Conservation (phyloP, 2,329 filamentous ascomycete genomes). For the Tolypocladium paradoxum region DNA sequence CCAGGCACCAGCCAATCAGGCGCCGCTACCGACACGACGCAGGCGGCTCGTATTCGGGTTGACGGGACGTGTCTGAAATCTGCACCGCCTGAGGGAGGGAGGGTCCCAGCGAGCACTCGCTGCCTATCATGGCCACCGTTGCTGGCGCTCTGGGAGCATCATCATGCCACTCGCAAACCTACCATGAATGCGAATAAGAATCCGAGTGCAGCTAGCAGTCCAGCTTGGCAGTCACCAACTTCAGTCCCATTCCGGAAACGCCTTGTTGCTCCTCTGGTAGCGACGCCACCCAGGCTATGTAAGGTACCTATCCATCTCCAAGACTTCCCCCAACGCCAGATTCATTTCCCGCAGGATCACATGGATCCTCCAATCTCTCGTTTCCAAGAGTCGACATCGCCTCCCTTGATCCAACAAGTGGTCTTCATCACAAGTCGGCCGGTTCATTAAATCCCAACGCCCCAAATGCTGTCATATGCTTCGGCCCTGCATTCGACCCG, state of each 20-base stretch:
- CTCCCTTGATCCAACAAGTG: not conserved
- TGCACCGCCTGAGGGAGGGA: too few relatives aligned
- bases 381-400: not conserved
- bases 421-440: not conserved
- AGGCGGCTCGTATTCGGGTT: conserved; percentile 1
- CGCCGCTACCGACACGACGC: not conserved
- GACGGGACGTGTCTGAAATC: too few relatives aligned
- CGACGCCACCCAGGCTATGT: not conserved
- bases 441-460: not conserved
- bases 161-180: not conserved
- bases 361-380: not conserved
- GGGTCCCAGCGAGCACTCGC: not conserved
- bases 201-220: not conserved
- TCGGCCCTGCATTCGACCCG: not conserved
- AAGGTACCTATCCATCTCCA: not conserved
- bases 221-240: not conserved
- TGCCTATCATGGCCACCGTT: not conserved
- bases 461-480: not conserved
- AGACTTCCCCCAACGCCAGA: not conserved
- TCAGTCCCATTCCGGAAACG: not conserved
- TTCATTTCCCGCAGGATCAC: not conserved
- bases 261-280: not conserved
- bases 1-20: not conserved
- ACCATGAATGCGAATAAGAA: not conserved
- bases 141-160: not conserved